These are phyloP conservation scores for Davidsoniella australis DNA, from an alignment of 2,329 filamentous ascomycete genomes.

Conservation along the genomic window DNA sequence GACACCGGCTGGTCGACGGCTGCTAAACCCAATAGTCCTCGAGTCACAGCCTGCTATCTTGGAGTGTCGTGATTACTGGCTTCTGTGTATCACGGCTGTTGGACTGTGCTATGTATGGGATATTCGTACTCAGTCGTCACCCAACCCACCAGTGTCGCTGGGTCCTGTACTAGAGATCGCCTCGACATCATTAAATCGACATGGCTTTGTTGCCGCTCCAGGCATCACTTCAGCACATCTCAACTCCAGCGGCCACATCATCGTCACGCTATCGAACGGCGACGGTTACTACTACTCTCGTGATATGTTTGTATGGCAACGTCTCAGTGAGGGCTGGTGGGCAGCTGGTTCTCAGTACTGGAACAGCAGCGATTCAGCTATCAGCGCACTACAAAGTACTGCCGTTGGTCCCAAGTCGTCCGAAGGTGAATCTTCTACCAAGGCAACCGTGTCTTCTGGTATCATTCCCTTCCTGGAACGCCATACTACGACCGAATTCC, in stretches of 20 bases:
- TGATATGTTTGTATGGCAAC: slow-evolving; percentile 79
- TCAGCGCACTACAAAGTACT: slow-evolving; percentile 61
- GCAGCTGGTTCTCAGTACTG: slow-evolving; percentile 95
- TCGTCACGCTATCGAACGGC: slow-evolving; percentile 85
- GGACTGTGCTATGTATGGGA: slow-evolving; percentile 93
- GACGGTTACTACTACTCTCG: slow-evolving; percentile 85
- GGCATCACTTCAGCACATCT: slow-evolving; percentile 81
- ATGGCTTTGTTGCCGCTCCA: slow-evolving; percentile 58
- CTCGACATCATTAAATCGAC: slow-evolving; percentile 57
- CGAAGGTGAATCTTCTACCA: slow-evolving; percentile 27
- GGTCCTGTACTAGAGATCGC: slow-evolving; percentile 81
- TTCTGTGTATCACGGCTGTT: slow-evolving; percentile 75
- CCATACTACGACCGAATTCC: slow-evolving; percentile 82
- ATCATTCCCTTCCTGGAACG: slow-evolving; percentile 87
- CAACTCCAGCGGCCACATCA: slow-evolving; percentile 69
- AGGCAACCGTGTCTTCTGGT: slow-evolving; percentile 58
- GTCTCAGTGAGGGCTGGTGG: slow-evolving; percentile 96
- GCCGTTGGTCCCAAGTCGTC: slow-evolving; percentile 37
- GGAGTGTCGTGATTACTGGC: slow-evolving; percentile 75
- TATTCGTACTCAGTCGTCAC: slow-evolving; percentile 61
- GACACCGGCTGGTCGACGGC: slow-evolving; percentile 76
- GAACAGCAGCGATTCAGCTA: slow-evolving; percentile 89
- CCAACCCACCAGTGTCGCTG: slow-evolving; percentile 78
- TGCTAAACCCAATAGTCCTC: slow-evolving; percentile 69
- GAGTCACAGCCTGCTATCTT: slow-evolving; percentile 90